Base-by-base conservation (phyloP, 2,329 filamentous ascomycete species). In the Exutisphaerella laricina region DNA sequence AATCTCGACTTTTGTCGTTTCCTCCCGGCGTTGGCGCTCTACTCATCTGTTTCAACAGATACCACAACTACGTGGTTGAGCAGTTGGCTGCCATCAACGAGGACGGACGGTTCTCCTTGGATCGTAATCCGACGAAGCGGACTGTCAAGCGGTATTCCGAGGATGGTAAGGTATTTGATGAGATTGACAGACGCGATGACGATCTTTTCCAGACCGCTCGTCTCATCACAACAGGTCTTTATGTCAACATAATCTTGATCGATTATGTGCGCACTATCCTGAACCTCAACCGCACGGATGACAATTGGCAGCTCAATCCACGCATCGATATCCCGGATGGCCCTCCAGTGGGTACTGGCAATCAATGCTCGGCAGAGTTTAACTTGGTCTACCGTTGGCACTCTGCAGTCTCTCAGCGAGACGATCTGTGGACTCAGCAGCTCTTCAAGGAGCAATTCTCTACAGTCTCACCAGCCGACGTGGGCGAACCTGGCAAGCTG, bases 31-130 rank as follows among this genome's bases (percentile, higher is more conserved):
- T 84, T n/a, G 78, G 78, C 31, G 75, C 77, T 8, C 65, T 85
- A 51, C 61, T 87, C 26, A 78, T 86, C 51, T 76, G 84, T 66
- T 86, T 84, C 69, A 76, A 75, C 45, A 67, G 71, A 16, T 94
- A 94, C 66, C 90, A 96, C 66, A 96, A 97, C 66, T 76, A 92
- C 51, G 79, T 88, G 0, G 88, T 85, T 1, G 77, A 80, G 41
- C 84, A 90, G 48, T 70, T 96, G 13, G 85, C 85, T 0, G 69
- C 75, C n/a, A 90, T 96, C 65, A 95, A 96, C 57, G 89, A 96
- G 56, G 78, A 79, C 32, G 81, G 80, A 12, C 78, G 85, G 16
- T 96, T 95, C 65, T 77, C 74, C 0, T 81, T 79, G 46, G 86
- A 87, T 2, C 23, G 23, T 7, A 12, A 26, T 16, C 77, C 82